phyloP scores from a whole-genome alignment of 2,329 filamentous ascomycete genomes.

The Emericellopsis cladophorae region DNA sequence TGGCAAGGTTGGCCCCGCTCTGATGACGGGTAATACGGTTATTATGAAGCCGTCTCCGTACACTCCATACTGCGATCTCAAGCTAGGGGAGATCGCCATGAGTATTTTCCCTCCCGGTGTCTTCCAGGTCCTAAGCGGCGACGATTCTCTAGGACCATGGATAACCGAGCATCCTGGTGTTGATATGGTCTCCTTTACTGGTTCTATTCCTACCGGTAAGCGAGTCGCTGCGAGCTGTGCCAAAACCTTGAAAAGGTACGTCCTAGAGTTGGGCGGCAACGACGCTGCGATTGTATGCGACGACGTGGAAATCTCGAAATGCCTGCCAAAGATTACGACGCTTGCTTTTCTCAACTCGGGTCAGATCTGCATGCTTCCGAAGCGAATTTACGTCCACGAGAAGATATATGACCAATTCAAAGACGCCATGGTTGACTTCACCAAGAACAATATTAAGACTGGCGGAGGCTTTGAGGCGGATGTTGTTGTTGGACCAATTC shows the following conservation, averaged over 20 bases:
- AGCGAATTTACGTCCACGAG: slow-evolving; percentile 49
- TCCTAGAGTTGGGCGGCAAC: slow-evolving; percentile 32
- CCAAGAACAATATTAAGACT: slow-evolving; percentile 19
- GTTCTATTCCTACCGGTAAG: slow-evolving; percentile 45
- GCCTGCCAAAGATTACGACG: slow-evolving; percentile 24
- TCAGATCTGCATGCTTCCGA: slow-evolving; percentile 25
- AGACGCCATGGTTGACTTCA: slow-evolving; percentile 16
- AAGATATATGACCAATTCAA: slow-evolving; percentile 30
- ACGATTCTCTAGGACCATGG: slow-evolving; percentile 44
- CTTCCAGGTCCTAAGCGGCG: slow-evolving; percentile 45
- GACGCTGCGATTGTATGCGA: slow-evolving; percentile 22
- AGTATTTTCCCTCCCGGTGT: slow-evolving; percentile 43
- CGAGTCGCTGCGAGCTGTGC: slow-evolving; percentile 22
- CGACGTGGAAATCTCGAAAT: slow-evolving; percentile 39
- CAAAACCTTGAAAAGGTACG: slow-evolving; percentile 3
- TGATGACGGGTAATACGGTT: slow-evolving; percentile 42
- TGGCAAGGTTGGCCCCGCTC: slow-evolving; percentile 41
- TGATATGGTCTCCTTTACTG: slow-evolving; percentile 51
- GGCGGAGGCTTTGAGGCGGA: slow-evolving; percentile 27
- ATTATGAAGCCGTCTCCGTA: slow-evolving; percentile 47
- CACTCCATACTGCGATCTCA: slow-evolving; percentile 44
- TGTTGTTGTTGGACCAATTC: slow-evolving; percentile 34
- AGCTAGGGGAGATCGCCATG: slow-evolving; percentile 45
- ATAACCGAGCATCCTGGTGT: slow-evolving; percentile 43
- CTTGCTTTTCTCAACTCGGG: slow-evolving; percentile 44